phyloP scores from a whole-genome alignment of 1,139 yeast species.

The Geotrichum restrictum region DNA sequence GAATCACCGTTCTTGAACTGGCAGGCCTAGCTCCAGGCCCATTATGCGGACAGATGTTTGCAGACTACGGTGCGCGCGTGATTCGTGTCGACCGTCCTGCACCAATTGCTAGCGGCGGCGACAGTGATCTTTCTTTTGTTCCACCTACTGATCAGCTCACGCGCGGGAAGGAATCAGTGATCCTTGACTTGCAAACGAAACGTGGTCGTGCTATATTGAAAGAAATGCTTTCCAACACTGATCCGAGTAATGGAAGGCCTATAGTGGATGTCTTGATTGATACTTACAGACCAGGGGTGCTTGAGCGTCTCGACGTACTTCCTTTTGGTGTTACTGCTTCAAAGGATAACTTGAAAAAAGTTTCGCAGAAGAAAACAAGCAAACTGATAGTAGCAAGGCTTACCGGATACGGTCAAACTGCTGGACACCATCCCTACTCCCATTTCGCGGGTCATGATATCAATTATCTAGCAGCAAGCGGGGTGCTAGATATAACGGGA shows the following conservation, averaged over 20 bases:
- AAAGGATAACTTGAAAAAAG: conserved; percentile 4
- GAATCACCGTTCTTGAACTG: conserved; percentile 24
- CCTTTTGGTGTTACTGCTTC: conserved; percentile 24
- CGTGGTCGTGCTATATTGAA: conserved; percentile 30
- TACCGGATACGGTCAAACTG: conserved; percentile 25
- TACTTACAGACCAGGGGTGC: conserved; percentile 37
- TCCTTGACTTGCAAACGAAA: conserved; percentile 33
- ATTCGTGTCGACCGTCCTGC: conserved; percentile 34
- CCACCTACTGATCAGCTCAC: conserved; percentile 33
- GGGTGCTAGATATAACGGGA: conserved; percentile 22
- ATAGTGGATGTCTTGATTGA: conserved; percentile 37
- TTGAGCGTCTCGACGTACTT: conserved; percentile 35
- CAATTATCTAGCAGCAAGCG: conserved; percentile 27
- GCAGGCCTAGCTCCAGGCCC: conserved; percentile 32
- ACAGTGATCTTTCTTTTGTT: neutral
- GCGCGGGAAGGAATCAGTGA: conserved; percentile 37
- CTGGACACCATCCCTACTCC: conserved; percentile 15
- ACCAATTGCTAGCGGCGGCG: conserved; percentile 10
- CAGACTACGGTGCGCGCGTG: conserved; percentile 40
- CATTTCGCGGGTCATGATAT: conserved; percentile 27
- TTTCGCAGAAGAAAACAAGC: too few relatives aligned
- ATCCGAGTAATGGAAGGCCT: neutral
- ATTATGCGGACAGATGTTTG: conserved; percentile 30
- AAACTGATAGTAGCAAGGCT: conserved; percentile 25
- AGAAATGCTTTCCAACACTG: conserved; percentile 23